phyloP scores from a whole-genome alignment of 257 asterid species.

The Lantana camara region DNA sequence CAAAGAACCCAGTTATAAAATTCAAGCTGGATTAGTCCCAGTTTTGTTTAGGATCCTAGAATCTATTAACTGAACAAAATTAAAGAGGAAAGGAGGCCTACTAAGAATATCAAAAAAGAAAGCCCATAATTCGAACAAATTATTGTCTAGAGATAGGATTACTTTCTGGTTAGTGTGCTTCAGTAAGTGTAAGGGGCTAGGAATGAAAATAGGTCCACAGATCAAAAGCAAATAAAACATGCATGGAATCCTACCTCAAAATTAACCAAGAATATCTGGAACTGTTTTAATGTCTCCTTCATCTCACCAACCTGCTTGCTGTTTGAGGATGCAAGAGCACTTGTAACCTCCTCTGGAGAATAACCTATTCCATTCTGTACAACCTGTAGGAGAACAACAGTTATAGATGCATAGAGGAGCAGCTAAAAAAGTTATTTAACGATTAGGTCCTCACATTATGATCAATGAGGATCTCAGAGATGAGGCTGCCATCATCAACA shows the following conservation, averaged over 20 bases:
- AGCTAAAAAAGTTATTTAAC: constrained; percentile 20
- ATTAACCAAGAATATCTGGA: constrained; percentile 63
- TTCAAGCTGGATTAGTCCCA: background rate
- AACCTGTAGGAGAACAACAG: constrained; percentile 47
- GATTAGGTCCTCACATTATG: constrained; percentile 58
- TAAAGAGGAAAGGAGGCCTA: background rate
- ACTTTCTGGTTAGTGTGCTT: background rate
- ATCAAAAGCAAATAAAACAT: constrained; percentile 6
- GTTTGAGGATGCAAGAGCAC: constrained; percentile 61
- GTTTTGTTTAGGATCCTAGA: background rate
- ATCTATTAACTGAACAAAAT: background rate
- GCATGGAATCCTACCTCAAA: constrained; percentile 68
- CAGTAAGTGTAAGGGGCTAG: background rate
- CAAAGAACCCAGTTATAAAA: background rate
- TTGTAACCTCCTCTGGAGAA: constrained; percentile 75
- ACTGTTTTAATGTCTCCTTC: constrained; percentile 59
- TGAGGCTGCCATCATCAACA: constrained; percentile 96
- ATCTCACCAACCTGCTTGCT: constrained; percentile 39
- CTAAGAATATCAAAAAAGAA: background rate
- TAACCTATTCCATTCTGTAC: constrained; percentile 61
- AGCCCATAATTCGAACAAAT: too few species aligned
- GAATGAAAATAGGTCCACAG: background rate
- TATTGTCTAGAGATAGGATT: background rate
- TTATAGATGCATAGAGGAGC: constrained; percentile 21
- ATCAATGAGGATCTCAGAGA: constrained; percentile 74